phyloP scores from a whole-genome alignment of 495 filamentous ascomycete genomes.

The Aspergillus ostianus region DNA sequence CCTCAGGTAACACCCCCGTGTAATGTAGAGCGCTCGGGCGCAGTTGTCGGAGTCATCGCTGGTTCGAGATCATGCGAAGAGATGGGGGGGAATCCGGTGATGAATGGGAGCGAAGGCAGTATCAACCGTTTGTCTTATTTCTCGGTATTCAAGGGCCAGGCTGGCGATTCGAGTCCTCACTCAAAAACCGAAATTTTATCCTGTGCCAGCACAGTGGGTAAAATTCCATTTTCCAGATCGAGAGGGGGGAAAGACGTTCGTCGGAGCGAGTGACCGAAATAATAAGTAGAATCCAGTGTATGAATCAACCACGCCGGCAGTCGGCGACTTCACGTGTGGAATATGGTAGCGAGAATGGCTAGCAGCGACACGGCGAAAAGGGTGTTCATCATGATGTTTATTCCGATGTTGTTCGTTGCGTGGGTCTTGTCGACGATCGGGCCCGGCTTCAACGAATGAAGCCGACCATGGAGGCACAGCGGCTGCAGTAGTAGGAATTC shows the following conservation, averaged over 20 bases:
- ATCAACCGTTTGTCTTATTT: not conserved
- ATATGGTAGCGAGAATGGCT: not conserved
- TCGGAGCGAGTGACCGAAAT: conserved; percentile 11
- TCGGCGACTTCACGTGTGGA: not conserved
- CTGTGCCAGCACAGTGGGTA: conserved; percentile 20
- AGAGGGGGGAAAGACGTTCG: not conserved
- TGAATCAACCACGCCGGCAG: not conserved
- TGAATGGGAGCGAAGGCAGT: not conserved
- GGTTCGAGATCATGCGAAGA: not conserved
- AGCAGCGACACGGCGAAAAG: conserved; percentile 3
- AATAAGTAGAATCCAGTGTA: conserved; percentile 5
- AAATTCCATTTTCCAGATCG: not conserved
- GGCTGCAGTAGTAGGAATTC: conserved; percentile 77
- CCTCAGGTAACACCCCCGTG: too few relatives aligned
- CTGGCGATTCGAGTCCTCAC: not conserved
- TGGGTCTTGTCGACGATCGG: not conserved
- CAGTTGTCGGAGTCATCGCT: not conserved
- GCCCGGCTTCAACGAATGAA: conserved; percentile 54
- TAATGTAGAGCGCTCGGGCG: not conserved
- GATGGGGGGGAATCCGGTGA: too few relatives aligned
- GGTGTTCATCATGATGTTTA: conserved; percentile 9
- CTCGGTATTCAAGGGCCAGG: not conserved
- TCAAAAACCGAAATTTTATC: conserved; percentile 3
- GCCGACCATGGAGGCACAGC: conserved; percentile 70
- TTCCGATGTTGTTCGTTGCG: conserved; percentile 11